phyloP scores from a whole-genome alignment of 495 filamentous ascomycete genomes.

The Annulohypoxylon bovei region DNA sequence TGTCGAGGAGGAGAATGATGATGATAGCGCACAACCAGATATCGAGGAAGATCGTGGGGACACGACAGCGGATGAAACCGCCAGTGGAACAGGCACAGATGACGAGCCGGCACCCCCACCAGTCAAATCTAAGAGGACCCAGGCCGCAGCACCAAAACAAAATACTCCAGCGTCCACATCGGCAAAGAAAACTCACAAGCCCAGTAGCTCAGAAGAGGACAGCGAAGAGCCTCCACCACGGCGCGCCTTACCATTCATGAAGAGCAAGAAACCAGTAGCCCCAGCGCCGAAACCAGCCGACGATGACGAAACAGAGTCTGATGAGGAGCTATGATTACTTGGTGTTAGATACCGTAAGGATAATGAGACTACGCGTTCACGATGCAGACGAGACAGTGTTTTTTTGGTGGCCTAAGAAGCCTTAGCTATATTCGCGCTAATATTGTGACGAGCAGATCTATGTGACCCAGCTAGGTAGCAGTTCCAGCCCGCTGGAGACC shows the following conservation, averaged over 20 bases:
- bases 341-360: slow-evolving; percentile 10
- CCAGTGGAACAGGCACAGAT: slow-evolving; percentile 55
- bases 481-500: slow-evolving; percentile 4
- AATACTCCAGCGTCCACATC: slow-evolving; percentile 37
- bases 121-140: slow-evolving; percentile 24
- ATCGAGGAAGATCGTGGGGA: slow-evolving; percentile 50
- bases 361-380: slow-evolving; percentile 27
- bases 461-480: slow-evolving; percentile 2
- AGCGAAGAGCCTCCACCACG: slow-evolving; percentile 34
- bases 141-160: slow-evolving; percentile 22
- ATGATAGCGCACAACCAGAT: slow-evolving; percentile 24
- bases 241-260: slow-evolving; percentile 49
- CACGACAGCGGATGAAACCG: slow-evolving; percentile 54
- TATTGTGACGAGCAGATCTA: background rate
- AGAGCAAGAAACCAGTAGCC: slow-evolving; percentile 34
- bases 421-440: slow-evolving; percentile 5
- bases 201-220: slow-evolving; percentile 20
- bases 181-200: slow-evolving; percentile 29
- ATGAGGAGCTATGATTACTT: slow-evolving; percentile 53
- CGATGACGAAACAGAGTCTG: slow-evolving; percentile 55
- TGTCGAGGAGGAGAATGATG: slow-evolving; percentile 57
- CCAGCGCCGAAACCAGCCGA: slow-evolving; percentile 37
- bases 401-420: background rate
- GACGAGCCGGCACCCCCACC: slow-evolving; percentile 51
- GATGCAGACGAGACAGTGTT: slow-evolving; percentile 6